Evolutionary conservation across 2,329 filamentous ascomycete genomes (phyloP), one percentile per base, ranked within the genome.

Genomic region (Microcyclospora pomicola): DNA sequence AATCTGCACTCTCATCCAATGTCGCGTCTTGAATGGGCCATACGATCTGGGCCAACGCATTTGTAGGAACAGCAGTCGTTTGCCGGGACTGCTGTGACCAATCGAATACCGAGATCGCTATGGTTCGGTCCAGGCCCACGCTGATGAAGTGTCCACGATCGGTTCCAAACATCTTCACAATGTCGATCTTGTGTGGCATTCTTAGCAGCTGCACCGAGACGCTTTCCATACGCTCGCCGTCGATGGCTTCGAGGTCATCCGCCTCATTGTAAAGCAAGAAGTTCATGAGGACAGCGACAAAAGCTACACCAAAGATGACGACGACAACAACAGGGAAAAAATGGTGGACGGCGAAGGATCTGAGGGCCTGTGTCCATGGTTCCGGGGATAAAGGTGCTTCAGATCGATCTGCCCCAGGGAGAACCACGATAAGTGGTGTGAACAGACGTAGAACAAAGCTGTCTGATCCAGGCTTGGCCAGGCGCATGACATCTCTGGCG

Each of bases 391-490:
- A 64, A 14, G 68, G 66, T 30, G 54, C 55, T 11, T 72, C 72
- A 42, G 70, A 75, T 13, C 82, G 73, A 51, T 82, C 71, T 2
- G 82, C 75, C 9, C 73, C 75, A 42, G 77, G 75, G 9, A 80
- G 60, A 3, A 87, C 79, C 43, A 87, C 79, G 2, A 85, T 69
- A 3, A 85, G 61, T 1, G 82, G 82, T 31, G 86, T 77, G 51
- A 81, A 83, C 1, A 87, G 79, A 33, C 72, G 71, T 15, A 82
- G 81, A 13, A 83, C 66, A 53, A 85, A 83, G 55, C 75, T 81
- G 51, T 82, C 71, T 1, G 76, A 72, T 38, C 70, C 65, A 6
- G 82, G 82, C 46, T 83, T 85, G 49, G 86, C 71, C 27, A 82
- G 72, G n/a, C 74, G 69, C 54, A 87, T 83, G 12, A 87, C 71